Conservation (phyloP, 106 monocot genomes). For the Dendrobium catenatum region DNA sequence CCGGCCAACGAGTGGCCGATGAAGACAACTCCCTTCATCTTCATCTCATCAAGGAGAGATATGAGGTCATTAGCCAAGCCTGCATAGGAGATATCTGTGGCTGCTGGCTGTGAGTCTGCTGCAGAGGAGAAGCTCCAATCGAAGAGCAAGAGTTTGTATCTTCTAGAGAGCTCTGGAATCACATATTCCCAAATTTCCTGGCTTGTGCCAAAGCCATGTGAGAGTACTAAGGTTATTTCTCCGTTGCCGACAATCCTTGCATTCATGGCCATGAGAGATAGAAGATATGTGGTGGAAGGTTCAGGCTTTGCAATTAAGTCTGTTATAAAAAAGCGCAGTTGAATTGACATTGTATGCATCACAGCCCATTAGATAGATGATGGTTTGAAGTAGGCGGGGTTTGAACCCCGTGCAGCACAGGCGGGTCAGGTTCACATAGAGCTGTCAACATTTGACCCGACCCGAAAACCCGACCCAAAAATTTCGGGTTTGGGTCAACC, state of each 20-base stretch:
- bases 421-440: too few species aligned
- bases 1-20: slow-evolving; percentile 63
- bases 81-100: slow-evolving; percentile 7
- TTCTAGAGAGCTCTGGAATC: slow-evolving; percentile 14
- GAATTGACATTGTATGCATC: too few species aligned
- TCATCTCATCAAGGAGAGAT: slow-evolving; percentile 24
- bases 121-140: slow-evolving; percentile 46
- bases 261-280: slow-evolving; percentile 17
- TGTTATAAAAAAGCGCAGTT: too few species aligned
- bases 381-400: too few species aligned
- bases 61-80: slow-evolving; percentile 41
- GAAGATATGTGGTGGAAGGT: background rate
- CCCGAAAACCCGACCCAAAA: too few species aligned
- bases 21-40: slow-evolving; percentile 20
- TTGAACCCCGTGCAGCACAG: too few species aligned
- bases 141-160: slow-evolving; percentile 33
- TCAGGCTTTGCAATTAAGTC: too few species aligned
- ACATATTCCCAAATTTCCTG: slow-evolving; percentile 46
- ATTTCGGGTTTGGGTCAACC: too few species aligned
- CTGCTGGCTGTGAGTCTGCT: background rate
- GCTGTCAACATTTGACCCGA: too few species aligned
- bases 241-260: slow-evolving; percentile 36
- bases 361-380: too few species aligned
- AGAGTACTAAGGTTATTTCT: slow-evolving; percentile 36
- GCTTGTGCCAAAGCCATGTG: slow-evolving; percentile 51